These are phyloP conservation scores for Trichosporon asahii DNA, from an alignment of 1,284 basidiomycete species.

Conservation along the genomic window DNA sequence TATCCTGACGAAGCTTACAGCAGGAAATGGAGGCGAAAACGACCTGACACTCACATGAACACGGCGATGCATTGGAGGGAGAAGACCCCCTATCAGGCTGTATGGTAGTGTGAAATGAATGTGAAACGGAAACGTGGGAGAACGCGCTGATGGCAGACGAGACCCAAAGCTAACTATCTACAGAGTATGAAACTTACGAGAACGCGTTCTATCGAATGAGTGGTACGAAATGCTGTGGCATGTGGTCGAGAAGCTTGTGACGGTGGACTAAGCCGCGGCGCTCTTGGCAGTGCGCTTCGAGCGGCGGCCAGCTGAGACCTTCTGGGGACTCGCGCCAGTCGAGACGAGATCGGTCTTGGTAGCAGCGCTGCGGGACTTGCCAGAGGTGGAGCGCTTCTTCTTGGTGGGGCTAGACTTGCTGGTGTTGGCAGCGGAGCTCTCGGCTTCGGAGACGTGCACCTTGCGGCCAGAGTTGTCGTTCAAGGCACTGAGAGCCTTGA, in stretches of 20 bases:
- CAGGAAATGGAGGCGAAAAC: background rate
- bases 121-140: background rate
- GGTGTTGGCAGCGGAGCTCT: background rate
- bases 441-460: background rate
- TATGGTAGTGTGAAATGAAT: background rate
- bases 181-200: background rate
- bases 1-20: background rate
- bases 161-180: background rate
- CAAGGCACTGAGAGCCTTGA: background rate
- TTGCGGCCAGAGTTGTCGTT: constrained; percentile 10
- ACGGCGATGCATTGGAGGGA: constrained; percentile 1
- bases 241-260: background rate
- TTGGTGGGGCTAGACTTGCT: constrained; percentile 2
- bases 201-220: background rate
- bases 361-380: background rate
- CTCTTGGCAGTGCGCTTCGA: background rate
- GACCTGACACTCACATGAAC: background rate
- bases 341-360: background rate
- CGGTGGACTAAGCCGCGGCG: background rate
- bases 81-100: background rate
- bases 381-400: background rate
- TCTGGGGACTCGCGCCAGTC: background rate
- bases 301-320: background rate
- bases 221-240: no score
- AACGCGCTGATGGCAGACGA: background rate